Evolutionary conservation across 805 yeast genomes (phyloP).

Genomic region (Maudiozyma serrabonitensis): DNA sequence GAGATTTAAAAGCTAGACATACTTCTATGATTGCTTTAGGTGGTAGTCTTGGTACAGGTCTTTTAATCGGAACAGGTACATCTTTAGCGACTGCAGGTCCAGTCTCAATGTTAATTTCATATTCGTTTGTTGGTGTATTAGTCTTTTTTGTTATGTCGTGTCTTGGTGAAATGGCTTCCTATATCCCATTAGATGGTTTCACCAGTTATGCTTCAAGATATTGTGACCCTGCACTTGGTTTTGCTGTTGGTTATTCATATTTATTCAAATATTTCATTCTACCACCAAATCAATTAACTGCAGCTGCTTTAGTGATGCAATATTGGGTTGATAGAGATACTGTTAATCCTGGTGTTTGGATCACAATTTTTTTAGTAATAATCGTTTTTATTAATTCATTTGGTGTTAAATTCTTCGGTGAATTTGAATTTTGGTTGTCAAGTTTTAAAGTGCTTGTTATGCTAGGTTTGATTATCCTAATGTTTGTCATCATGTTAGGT

Average conservation of each 20-base stretch:
- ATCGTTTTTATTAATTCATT: slow-evolving; percentile 30
- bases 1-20: slow-evolving; percentile 42
- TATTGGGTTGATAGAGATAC: slow-evolving; percentile 36
- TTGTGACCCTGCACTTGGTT: slow-evolving; percentile 39
- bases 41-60: slow-evolving; percentile 76
- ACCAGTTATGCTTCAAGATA: slow-evolving; percentile 48
- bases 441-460: slow-evolving; percentile 55
- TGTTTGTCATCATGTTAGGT: slow-evolving; percentile 60
- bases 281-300: slow-evolving; percentile 38
- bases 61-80: slow-evolving; percentile 66
- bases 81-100: slow-evolving; percentile 65
- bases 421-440: slow-evolving; percentile 41
- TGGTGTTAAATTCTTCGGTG: slow-evolving; percentile 38
- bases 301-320: slow-evolving; percentile 38
- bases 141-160: slow-evolving; percentile 63
- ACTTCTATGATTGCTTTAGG: slow-evolving; percentile 71
- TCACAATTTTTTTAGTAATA: slow-evolving; percentile 33
- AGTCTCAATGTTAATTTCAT: slow-evolving; percentile 46
- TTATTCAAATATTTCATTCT: slow-evolving; percentile 39
- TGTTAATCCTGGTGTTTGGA: slow-evolving; percentile 37
- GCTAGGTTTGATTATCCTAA: slow-evolving; percentile 54
- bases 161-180: slow-evolving; percentile 61
- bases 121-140: slow-evolving; percentile 57
- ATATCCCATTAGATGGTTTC: slow-evolving; percentile 58
- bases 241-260: slow-evolving; percentile 38